These are phyloP conservation scores for Cucumis cinereus DNA, from an alignment of 306 rosid species.

Conservation along the genomic window DNA sequence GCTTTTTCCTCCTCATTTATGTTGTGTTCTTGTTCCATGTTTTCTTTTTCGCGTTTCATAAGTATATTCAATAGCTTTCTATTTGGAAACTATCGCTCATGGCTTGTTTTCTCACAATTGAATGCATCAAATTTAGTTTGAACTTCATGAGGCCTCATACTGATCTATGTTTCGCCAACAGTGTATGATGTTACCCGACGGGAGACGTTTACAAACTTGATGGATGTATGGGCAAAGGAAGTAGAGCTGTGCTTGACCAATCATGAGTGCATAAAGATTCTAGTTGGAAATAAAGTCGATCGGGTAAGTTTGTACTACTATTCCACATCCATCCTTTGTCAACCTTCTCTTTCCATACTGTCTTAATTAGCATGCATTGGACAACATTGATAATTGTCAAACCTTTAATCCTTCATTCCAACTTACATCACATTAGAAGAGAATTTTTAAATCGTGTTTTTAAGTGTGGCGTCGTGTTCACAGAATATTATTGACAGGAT, in stretches of 20 bases:
- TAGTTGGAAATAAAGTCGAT: conserved; percentile 90
- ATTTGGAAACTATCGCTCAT: not conserved
- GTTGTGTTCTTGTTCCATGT: not conserved
- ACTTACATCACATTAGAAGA: not conserved
- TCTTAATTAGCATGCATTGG: not conserved
- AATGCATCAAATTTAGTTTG: not conserved
- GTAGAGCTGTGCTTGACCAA: conserved; percentile 57
- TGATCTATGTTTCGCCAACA: conserved; percentile 2
- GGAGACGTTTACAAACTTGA: conserved; percentile 66
- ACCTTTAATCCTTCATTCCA: not conserved
- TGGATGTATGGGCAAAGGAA: conserved; percentile 72
- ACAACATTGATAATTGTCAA: not conserved
- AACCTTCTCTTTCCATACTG: not conserved
- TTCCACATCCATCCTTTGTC: not conserved
- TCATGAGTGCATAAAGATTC: conserved; percentile 58
- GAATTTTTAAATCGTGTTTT: not conserved
- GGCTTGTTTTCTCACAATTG: not conserved
- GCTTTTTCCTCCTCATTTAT: not conserved
- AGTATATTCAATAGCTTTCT: not conserved
- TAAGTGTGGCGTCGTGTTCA: not conserved
- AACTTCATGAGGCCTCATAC: not conserved
- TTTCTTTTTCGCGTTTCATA: not conserved
- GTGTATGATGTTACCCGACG: conserved; percentile 88
- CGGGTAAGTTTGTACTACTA: conserved; percentile 30
- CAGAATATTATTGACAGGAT: conserved; percentile 22